These are phyloP conservation scores for Plectosphaerella sp. DNA, from an alignment of 2,329 filamentous ascomycete species.

Conservation along the genomic window DNA sequence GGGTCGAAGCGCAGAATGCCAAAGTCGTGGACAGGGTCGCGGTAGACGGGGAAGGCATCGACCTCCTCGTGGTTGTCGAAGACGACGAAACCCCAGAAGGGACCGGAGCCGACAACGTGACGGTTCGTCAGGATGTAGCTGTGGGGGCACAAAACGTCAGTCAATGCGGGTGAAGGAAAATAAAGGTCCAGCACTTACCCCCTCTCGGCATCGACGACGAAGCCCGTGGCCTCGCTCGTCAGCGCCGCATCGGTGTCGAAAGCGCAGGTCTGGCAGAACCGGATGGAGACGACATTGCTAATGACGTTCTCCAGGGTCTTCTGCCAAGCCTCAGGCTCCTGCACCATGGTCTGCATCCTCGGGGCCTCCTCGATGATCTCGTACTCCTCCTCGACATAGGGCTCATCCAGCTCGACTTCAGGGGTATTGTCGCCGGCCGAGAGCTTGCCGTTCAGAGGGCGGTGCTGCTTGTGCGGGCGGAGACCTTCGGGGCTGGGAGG, in stretches of 20 bases:
- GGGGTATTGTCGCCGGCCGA: constrained; percentile 46
- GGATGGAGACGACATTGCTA: constrained; percentile 94
- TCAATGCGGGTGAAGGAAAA: neutral
- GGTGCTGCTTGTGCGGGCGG: constrained; percentile 36
- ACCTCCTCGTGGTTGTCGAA: constrained; percentile 99
- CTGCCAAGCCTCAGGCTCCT: constrained; percentile 69
- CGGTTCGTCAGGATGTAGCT: constrained; percentile 81
- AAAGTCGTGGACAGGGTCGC: constrained; percentile 97
- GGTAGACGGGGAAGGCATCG: constrained; percentile 93
- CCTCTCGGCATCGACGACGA: constrained; percentile 91
- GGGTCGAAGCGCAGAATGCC: constrained; percentile 96
- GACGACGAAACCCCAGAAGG: constrained; percentile 97
- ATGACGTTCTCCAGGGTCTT: constrained; percentile 92
- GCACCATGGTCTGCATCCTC: constrained; percentile 10
- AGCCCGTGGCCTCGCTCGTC: constrained; percentile 93
- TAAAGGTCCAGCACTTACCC: constrained; percentile 49
- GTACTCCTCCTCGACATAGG: constrained; percentile 24
- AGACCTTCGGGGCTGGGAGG: constrained; percentile 33
- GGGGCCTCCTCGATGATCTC: constrained; percentile 32
- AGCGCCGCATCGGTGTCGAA: constrained; percentile 96
- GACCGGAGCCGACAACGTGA: constrained; percentile 91
- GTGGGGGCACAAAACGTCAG: constrained; percentile 15
- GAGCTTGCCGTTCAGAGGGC: constrained; percentile 41
- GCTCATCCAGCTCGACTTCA: constrained; percentile 24
- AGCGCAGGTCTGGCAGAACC: constrained; percentile 95